Evolutionary conservation across 257 asterid species (phyloP).

Genomic region (Haberlea rhodopensis): DNA sequence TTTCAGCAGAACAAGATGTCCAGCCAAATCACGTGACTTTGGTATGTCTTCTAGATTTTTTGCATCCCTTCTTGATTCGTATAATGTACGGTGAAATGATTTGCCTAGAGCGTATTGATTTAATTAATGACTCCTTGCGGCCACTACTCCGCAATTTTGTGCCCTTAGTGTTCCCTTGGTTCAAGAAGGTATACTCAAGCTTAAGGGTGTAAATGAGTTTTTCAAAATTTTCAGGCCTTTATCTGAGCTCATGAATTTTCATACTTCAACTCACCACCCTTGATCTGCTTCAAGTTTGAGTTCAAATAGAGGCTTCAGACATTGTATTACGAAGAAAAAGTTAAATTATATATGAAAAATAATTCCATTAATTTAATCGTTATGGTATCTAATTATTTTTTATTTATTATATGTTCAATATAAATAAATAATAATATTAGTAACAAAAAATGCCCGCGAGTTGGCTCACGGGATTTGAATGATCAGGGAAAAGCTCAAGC

Average conservation of each 20-base stretch:
- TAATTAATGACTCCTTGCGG: neutral
- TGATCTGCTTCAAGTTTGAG: neutral
- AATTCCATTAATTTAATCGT: too few species aligned
- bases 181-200: neutral
- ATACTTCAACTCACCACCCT: neutral
- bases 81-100: neutral
- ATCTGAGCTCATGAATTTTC: neutral
- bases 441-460: too few species aligned
- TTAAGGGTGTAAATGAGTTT: neutral
- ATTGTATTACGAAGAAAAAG: too few species aligned
- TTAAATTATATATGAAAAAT: too few species aligned
- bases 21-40: conserved; percentile 36
- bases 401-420: too few species aligned
- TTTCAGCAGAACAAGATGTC: conserved; percentile 52
- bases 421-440: too few species aligned
- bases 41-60: conserved; percentile 40
- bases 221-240: neutral
- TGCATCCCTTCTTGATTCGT: conserved; percentile 13
- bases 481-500: neutral
- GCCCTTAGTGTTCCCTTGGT: neutral
- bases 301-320: too few species aligned
- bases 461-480: neutral
- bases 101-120: neutral
- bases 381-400: too few species aligned
- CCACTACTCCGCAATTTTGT: too few species aligned